A percentile compares a stretch with the other conserved stretches of the same genome.
These are phyloP conservation scores for Agrocybe chaxingu DNA, from an alignment of 768 basidiomycete genomes.

Conservation along the genomic window DNA sequence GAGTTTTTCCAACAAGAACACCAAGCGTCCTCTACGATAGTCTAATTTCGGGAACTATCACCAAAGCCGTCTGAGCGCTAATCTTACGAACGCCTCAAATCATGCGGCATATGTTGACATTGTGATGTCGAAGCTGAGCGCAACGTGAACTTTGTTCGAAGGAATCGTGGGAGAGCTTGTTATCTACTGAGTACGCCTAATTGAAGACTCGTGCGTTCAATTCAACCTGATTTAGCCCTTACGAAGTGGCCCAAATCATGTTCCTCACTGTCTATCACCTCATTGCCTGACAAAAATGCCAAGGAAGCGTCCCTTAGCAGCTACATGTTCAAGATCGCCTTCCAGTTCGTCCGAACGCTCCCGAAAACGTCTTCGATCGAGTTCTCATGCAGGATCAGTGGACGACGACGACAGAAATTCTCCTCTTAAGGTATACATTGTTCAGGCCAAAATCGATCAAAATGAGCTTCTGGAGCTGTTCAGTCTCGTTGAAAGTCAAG, in stretches of 20 bases:
- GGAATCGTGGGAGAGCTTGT: too few relatives aligned
- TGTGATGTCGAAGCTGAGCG: too few relatives aligned
- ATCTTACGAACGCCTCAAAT: too few relatives aligned
- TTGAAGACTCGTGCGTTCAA: background rate
- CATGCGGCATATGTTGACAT: too few relatives aligned
- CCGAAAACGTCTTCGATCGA: conserved; percentile 10
- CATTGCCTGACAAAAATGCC: background rate
- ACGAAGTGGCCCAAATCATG: conserved; percentile 4
- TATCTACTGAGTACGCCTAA: too few relatives aligned
- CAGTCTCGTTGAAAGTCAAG: conserved; percentile 25
- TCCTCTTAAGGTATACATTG: conserved; percentile 28
- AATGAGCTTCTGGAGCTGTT: conserved; percentile 33
- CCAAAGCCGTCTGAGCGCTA: too few relatives aligned
- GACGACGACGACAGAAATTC: background rate
- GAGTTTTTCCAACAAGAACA: too few relatives aligned
- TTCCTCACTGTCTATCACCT: background rate
- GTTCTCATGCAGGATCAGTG: background rate
- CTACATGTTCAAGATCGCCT: background rate
- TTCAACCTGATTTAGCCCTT: background rate
- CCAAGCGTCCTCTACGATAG: too few relatives aligned
- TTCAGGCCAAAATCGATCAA: conserved; percentile 35
- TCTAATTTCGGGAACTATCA: too few relatives aligned
- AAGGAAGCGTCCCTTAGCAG: background rate
- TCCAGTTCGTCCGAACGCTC: conserved; percentile 1
- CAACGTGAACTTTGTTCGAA: too few relatives aligned